A percentile compares a stretch with the other conserved stretches of the same genome.
phyloP scores from a whole-genome alignment of 768 basidiomycete genomes.

The Boletellus emodensis region DNA sequence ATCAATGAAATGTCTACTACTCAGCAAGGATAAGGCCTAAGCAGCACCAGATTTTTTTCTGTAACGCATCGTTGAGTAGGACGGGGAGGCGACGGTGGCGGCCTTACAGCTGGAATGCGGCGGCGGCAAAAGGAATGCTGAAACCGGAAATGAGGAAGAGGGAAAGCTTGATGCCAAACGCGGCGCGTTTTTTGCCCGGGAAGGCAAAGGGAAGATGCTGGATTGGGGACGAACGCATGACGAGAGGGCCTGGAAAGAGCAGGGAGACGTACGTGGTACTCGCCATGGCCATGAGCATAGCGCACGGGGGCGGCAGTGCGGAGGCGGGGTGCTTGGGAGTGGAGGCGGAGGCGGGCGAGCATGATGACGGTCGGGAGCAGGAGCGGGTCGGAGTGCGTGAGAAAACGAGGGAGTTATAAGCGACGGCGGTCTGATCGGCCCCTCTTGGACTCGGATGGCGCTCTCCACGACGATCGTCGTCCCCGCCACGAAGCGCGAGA shows the following conservation, averaged over 20 bases:
- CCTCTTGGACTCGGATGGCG: conserved; percentile 39
- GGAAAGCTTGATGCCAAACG: conserved; percentile 36
- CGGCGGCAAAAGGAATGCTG: conserved; percentile 62
- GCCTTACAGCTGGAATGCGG: conserved; percentile 61
- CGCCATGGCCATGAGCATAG: conserved; percentile 45
- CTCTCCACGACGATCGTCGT: conserved; percentile 39
- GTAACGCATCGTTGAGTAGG: conserved; percentile 6
- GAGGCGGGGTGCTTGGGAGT: conserved; percentile 36
- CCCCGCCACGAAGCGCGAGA: conserved; percentile 42
- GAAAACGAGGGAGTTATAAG: conserved; percentile 17
- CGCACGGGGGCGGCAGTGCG: conserved; percentile 32
- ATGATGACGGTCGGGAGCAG: conserved; percentile 27
- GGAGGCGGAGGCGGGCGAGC: conserved; percentile 36
- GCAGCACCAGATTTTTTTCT: conserved; percentile 40
- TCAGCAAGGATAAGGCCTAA: conserved; percentile 12
- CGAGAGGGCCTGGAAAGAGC: not conserved
- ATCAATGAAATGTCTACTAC: conserved; percentile 5
- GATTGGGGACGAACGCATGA: not conserved
- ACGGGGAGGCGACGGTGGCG: not conserved
- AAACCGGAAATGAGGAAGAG: conserved; percentile 51
- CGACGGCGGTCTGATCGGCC: not conserved
- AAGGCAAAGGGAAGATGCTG: conserved; percentile 57
- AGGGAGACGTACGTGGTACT: conserved; percentile 47
- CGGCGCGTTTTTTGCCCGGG: conserved; percentile 47
- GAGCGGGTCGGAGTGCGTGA: conserved; percentile 16